Conservation (phyloP, 2,329 filamentous ascomycete genomes). For the Aspergillus sp. region DNA sequence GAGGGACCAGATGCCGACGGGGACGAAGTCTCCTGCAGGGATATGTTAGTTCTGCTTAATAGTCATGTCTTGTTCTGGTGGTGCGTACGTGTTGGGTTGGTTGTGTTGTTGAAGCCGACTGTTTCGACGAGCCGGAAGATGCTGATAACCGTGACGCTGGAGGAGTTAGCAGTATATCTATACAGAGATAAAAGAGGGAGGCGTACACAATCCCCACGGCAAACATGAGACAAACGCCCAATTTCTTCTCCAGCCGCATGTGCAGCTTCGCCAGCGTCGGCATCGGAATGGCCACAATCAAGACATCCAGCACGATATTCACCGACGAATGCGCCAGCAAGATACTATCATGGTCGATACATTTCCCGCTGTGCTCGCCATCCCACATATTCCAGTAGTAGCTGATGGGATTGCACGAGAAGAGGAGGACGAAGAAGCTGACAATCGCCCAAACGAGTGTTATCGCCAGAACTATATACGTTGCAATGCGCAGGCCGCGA, state of each 20-base stretch:
- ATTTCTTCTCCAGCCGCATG: neutral
- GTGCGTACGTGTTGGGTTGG: constrained; percentile 4
- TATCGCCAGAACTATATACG: neutral
- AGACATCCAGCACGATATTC: constrained; percentile 7
- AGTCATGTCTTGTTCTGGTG: too few relatives aligned
- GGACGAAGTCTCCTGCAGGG: constrained; percentile 9
- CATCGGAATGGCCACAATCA: neutral
- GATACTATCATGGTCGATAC: neutral
- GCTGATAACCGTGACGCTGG: constrained; percentile 5
- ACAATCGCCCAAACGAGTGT: neutral
- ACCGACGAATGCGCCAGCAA: neutral
- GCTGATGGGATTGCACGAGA: neutral
- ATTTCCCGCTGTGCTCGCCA: constrained; percentile 1
- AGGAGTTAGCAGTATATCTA: neutral
- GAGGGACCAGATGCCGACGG: constrained; percentile 7
- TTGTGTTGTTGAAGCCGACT: constrained; percentile 5
- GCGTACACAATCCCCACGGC: constrained; percentile 3
- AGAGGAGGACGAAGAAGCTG: neutral
- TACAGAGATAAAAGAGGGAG: too few relatives aligned
- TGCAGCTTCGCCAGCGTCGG: neutral
- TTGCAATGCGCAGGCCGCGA: neutral
- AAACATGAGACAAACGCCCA: constrained; percentile 3
- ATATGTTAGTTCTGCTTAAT: neutral
- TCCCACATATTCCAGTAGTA: constrained; percentile 8
- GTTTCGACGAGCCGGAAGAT: constrained; percentile 1